A percentile compares a stretch with the other conserved stretches of the same genome.
Evolutionary conservation across 352 stramenopile species (phyloP).

Genomic region (Pythium aquatile): DNA sequence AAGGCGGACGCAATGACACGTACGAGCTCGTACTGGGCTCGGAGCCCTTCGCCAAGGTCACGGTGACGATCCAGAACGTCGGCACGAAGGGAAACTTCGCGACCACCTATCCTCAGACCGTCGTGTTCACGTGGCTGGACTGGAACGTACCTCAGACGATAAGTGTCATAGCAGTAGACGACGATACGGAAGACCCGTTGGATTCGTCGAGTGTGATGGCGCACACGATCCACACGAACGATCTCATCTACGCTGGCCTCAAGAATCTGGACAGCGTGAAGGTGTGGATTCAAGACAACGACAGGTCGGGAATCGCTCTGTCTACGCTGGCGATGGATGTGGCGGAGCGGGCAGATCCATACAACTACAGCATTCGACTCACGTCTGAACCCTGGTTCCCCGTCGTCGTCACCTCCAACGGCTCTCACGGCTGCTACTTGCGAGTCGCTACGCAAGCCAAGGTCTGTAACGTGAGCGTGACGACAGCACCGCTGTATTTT

Average conservation of each 20-base stretch:
- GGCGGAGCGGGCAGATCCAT: slow-evolving; percentile 34
- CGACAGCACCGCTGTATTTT: slow-evolving; percentile 52
- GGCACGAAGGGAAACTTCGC: slow-evolving; percentile 47
- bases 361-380: slow-evolving; percentile 49
- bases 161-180: slow-evolving; percentile 53
- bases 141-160: slow-evolving; percentile 66
- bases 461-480: slow-evolving; percentile 61
- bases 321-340: slow-evolving; percentile 39
- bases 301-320: slow-evolving; percentile 56
- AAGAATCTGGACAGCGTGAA: slow-evolving; percentile 40
- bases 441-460: slow-evolving; percentile 26
- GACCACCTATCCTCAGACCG: slow-evolving; percentile 25
- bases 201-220: slow-evolving; percentile 50
- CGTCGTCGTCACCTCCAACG: slow-evolving; percentile 48
- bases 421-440: slow-evolving; percentile 50
- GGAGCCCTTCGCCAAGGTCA: slow-evolving; percentile 73
- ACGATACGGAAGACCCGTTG: slow-evolving; percentile 47
- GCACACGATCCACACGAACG: slow-evolving; percentile 58
- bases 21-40: slow-evolving; percentile 58
- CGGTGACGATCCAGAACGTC: slow-evolving; percentile 44
- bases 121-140: slow-evolving; percentile 67
- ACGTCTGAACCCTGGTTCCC: slow-evolving; percentile 65
- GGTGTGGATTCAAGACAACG: slow-evolving; percentile 62
- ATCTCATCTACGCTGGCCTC: slow-evolving; percentile 61
- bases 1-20: slow-evolving; percentile 40